Percentiles rank a stretch among this genome's conserved stretches.
phyloP scores from a whole-genome alignment of 495 filamentous ascomycete species.

The Saxophila tyrrhenica region DNA sequence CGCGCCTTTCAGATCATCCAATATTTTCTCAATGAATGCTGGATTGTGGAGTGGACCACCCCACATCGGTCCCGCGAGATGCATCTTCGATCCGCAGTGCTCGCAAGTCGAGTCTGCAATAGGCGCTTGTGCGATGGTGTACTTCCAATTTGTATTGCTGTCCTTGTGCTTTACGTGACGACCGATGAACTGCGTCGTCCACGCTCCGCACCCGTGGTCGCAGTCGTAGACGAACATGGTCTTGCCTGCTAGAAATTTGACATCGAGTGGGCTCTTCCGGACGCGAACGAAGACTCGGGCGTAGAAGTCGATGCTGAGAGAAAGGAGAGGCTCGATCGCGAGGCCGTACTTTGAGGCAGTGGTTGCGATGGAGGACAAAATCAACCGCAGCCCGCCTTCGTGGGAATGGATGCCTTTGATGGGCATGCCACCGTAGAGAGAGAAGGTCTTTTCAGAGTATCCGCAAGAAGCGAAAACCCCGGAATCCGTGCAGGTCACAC shows the following conservation, averaged over 20 bases:
- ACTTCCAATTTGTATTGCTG: conserved; percentile 66
- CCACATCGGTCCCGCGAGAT: conserved; percentile 83
- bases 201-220: conserved; percentile 78
- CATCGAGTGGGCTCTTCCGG: conserved; percentile 60
- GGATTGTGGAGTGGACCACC: conserved; percentile 77
- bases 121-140: conserved; percentile 58
- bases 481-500: conserved; percentile 93
- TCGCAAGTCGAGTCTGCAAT: conserved; percentile 49
- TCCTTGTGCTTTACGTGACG: conserved; percentile 49
- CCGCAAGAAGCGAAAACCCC: conserved; percentile 86
- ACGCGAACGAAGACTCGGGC: conserved; percentile 81
- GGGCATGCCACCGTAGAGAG: conserved; percentile 81
- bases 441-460: conserved; percentile 84
- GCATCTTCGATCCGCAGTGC: conserved; percentile 78
- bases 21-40: conserved; percentile 63
- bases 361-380: conserved; percentile 66
- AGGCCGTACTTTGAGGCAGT: conserved; percentile 78
- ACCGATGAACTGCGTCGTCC: conserved; percentile 65
- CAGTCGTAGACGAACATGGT: conserved; percentile 91
- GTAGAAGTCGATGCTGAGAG: conserved; percentile 92
- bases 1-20: conserved; percentile 52
- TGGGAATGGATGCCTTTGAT: conserved; percentile 74
- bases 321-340: conserved; percentile 81
- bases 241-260: conserved; percentile 80
- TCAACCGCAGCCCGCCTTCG: conserved; percentile 78